Conservation (phyloP, 2,329 filamentous ascomycete genomes). For the Orbilia ellipsospora region DNA sequence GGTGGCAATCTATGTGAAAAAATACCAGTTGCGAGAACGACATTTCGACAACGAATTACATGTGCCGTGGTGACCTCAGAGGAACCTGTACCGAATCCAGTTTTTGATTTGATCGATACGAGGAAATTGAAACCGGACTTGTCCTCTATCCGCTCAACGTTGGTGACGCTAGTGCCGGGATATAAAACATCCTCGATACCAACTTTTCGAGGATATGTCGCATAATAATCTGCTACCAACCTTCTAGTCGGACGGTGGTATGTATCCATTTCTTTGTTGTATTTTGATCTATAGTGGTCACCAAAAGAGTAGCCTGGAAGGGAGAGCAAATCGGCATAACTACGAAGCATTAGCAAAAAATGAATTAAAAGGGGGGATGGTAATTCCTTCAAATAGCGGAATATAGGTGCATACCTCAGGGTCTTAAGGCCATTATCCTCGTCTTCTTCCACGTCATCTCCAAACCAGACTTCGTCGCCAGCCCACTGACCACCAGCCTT, state of each 20-base stretch:
- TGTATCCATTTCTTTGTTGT: slow-evolving; percentile 64
- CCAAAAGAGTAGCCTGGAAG: slow-evolving; percentile 71
- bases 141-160: slow-evolving; percentile 48
- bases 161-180: slow-evolving; percentile 41
- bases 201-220: slow-evolving; percentile 68
- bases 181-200: slow-evolving; percentile 64
- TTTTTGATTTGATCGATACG: slow-evolving; percentile 64
- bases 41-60: slow-evolving; percentile 68
- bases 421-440: slow-evolving; percentile 68
- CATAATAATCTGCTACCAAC: slow-evolving; percentile 69
- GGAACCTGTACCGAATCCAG: slow-evolving; percentile 51
- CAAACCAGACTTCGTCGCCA: slow-evolving; percentile 64
- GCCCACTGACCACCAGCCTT: slow-evolving; percentile 71
- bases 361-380: not conserved
- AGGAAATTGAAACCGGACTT: slow-evolving; percentile 45
- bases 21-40: slow-evolving; percentile 71
- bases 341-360: slow-evolving; percentile 18
- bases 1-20: slow-evolving; percentile 69
- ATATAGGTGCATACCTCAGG: slow-evolving; percentile 62
- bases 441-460: slow-evolving; percentile 45
- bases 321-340: slow-evolving; percentile 72
- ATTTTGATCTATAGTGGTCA: slow-evolving; percentile 65
- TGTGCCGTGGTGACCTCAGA: slow-evolving; percentile 60
- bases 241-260: slow-evolving; percentile 69
- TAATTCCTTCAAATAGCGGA: not conserved